Base-by-base conservation (phyloP, 495 filamentous ascomycete species). In the Podospora pseudocomata region DNA sequence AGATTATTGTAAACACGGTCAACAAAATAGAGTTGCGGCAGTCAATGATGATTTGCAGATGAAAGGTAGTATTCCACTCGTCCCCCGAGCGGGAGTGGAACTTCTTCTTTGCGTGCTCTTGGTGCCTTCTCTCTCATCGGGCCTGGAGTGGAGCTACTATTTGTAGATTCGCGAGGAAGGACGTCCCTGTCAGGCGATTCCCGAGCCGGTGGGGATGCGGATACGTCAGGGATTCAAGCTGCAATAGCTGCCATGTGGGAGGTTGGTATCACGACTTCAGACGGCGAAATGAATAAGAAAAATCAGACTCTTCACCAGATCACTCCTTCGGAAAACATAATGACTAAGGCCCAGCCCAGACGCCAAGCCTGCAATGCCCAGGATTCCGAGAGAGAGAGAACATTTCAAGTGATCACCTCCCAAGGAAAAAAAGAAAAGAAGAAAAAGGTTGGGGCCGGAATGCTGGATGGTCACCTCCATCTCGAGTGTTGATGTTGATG, bases 151-250 rank as follows among this genome's bases (percentile, higher is more conserved):
- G 55, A 58, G n/a, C 18, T 23, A 23, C 30, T 58, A 49, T 49
- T 49, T 49, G 39, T 49, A 49, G 39, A 49, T 49, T 49, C 39
- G 39, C 55, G n/a, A 58, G 23, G 55, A 19, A 58, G 55, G 55
- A 20, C n/a, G n/a, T 58, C 18, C 55, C 23, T 58, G 55, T 58
- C n/a, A 58, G 55, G 16, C 55, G 55, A 58, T 58, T 58, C n/a
- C 55, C 55, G 55, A 26, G 54, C 55, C 19, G 18, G 55, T 58
- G 55, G 55, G 18, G 55, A 58, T 58, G 23, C n/a, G 55, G 55
- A 18, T 58, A 58, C 55, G 23, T 58, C 55, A 58, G 55, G 55
- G 55, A 58, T 58, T n/a, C n/a, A 19, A 58, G 55, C 55, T 58
- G 55, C 23, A 58, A 58, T 19, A 58, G 55, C 55, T 58, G 55